These are phyloP conservation scores for Yamadazyma sp. DNA, from an alignment of 1,139 yeast genomes.

Conservation along the genomic window DNA sequence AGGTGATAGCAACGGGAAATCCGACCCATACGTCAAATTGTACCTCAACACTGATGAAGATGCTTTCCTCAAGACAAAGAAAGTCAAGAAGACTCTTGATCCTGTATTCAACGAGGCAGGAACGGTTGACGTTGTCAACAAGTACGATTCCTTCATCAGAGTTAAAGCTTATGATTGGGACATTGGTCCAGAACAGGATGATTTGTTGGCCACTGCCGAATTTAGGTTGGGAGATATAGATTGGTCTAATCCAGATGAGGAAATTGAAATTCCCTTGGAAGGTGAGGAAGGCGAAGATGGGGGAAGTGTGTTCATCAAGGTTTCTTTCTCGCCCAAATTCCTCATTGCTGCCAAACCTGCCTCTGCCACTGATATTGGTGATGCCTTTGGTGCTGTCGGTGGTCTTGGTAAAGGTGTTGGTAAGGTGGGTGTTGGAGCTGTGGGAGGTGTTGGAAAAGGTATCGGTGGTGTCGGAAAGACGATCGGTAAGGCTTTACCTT, in stretches of 20 bases:
- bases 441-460: slow-evolving; percentile 44
- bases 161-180: slow-evolving; percentile 86
- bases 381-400: slow-evolving; percentile 35
- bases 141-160: slow-evolving; percentile 58
- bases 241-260: slow-evolving; percentile 49
- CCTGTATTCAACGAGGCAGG: slow-evolving; percentile 82
- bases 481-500: slow-evolving; percentile 37
- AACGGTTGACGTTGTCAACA: slow-evolving; percentile 53
- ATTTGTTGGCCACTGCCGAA: slow-evolving; percentile 68
- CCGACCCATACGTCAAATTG: slow-evolving; percentile 84
- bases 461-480: slow-evolving; percentile 45
- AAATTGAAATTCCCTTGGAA: slow-evolving; percentile 54
- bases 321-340: slow-evolving; percentile 70
- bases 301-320: slow-evolving; percentile 62
- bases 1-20: slow-evolving; percentile 86
- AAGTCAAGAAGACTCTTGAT: slow-evolving; percentile 78
- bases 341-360: slow-evolving; percentile 47
- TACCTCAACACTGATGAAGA: slow-evolving; percentile 62
- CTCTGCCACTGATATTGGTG: slow-evolving; percentile 40
- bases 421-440: slow-evolving; percentile 32
- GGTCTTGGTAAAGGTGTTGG: slow-evolving; percentile 45
- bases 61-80: slow-evolving; percentile 68
- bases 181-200: slow-evolving; percentile 83
- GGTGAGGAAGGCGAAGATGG: slow-evolving; percentile 57
- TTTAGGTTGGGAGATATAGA: slow-evolving; percentile 63